Conservation (phyloP, 768 basidiomycete species). For the Suillus spraguei region DNA sequence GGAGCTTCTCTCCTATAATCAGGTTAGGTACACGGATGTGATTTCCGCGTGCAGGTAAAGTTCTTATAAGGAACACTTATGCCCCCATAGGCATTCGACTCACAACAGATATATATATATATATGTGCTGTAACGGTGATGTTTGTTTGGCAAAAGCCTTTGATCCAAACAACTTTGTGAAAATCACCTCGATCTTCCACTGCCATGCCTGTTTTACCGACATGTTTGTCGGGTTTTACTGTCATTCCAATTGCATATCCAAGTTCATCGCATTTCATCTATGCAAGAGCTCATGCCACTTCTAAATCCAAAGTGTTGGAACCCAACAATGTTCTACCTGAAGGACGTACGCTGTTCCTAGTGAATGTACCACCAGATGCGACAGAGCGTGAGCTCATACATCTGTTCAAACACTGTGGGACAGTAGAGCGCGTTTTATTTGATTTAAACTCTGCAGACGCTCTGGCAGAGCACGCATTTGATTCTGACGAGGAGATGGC, state of each 20-base stretch:
- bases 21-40: too few relatives aligned
- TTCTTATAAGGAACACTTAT: too few relatives aligned
- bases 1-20: too few relatives aligned
- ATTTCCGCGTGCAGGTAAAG: too few relatives aligned
- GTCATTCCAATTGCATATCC: conserved; percentile 44
- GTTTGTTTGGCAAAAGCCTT: conserved; percentile 17
- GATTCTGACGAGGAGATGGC: conserved; percentile 28
- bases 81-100: too few relatives aligned
- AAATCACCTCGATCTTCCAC: background rate
- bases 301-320: conserved; percentile 41
- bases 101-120: too few relatives aligned
- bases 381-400: conserved; percentile 75
- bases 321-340: conserved; percentile 32
- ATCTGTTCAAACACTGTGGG: conserved; percentile 78
- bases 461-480: conserved; percentile 9
- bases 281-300: conserved; percentile 65
- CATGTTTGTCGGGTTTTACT: conserved; percentile 34
- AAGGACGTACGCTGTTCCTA: conserved; percentile 81
- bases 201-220: conserved; percentile 17
- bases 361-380: conserved; percentile 90
- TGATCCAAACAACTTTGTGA: conserved; percentile 13
- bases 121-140: too few relatives aligned
- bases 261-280: conserved; percentile 66
- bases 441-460: conserved; percentile 43
- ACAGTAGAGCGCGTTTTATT: conserved; percentile 78